Percentiles rank a stretch among this genome's conserved stretches.
Evolutionary conservation across 2,329 filamentous ascomycete genomes (phyloP).

Genomic region (Akanthomyces dipterigenus): DNA sequence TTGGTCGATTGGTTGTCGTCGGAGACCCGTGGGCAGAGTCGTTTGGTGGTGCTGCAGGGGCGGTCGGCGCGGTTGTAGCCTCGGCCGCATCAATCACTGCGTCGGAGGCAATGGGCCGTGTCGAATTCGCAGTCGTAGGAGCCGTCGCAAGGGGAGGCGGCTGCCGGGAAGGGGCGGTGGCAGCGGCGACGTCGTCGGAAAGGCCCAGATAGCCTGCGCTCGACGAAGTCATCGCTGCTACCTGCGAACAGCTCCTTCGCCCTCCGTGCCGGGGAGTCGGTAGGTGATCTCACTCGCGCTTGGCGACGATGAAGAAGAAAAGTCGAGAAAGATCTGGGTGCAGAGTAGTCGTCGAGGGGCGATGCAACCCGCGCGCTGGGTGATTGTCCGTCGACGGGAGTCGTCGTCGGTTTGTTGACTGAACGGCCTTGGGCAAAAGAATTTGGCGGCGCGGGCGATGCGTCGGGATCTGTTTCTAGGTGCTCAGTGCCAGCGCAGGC

Average conservation of each 20-base stretch:
- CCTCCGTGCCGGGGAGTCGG: conserved; percentile 22
- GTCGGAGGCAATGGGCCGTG: conserved; percentile 11
- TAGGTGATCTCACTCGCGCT: neutral
- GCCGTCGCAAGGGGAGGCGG: conserved; percentile 16
- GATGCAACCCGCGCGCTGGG: conserved; percentile 4
- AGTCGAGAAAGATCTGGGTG: neutral
- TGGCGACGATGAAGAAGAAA: neutral
- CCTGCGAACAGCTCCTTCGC: conserved; percentile 49
- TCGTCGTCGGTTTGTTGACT: conserved; percentile 9
- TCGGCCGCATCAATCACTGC: neutral
- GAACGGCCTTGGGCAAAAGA: conserved; percentile 15
- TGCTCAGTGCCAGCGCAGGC: neutral
- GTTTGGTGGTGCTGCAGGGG: neutral
- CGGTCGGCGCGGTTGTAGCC: neutral
- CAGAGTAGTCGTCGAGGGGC: neutral
- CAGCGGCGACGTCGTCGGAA: conserved; percentile 8
- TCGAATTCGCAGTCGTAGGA: conserved; percentile 12
- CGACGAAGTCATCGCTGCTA: conserved; percentile 57
- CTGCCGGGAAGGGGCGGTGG: conserved; percentile 3
- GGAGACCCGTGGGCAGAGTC: neutral
- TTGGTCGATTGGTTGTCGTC: neutral
- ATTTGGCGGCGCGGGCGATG: conserved; percentile 10
- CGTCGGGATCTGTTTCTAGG: conserved; percentile 8
- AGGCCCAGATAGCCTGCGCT: conserved; percentile 26
- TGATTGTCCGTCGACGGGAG: neutral